Base-by-base conservation (phyloP, 768 basidiomycete genomes). In the Boletus patriciae region DNA sequence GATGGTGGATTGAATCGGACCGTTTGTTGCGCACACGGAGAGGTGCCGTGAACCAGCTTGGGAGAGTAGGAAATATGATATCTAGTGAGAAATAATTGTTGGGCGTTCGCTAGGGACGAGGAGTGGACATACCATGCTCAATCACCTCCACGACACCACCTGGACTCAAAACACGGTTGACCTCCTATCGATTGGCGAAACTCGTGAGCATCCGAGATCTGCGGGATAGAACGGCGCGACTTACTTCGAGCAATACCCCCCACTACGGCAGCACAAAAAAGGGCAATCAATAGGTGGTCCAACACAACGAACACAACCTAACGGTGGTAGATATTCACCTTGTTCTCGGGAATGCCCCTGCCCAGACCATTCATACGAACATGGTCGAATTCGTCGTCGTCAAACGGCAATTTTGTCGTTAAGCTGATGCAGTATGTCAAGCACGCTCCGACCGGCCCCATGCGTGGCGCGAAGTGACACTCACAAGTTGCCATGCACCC, bases 351-450 rank as follows among this genome's bases (percentile, higher is more conserved):
- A 31, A 90, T 82, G 16, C 82, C 88, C 63, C 78, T 78, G 1
- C 87, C 82, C 55, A 90, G 81, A 48, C 76, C 74, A 57, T 82
- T 78, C 49, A 91, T 81, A 62, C 87, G 90, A n/a, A 92, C 83
- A 68, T 88, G 83, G 69, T 92, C 90, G 58, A 92, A 92, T 62
- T 87, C 83, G 57, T 91, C 88, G 52, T 91, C 90, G 16, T 90
- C 88, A 65, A 90, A 92, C 0, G 90, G 90, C 19, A 92, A 76
- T 62, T 79, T 87, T 12, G 83, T 88, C 46, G 88, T 88, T 62
- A 92, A 71, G 69, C 89, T 91, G 59, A 36, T 5, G 42, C 23
- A 4, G 18, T 12, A 21, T 36, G 43, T 64, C 53, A 58, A 40
- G 37, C 23, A 27, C 46, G 19, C 27, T 50, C 37, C 8, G 42